These are phyloP conservation scores for Suillus cothurnatus DNA, from an alignment of 768 basidiomycete genomes.

Conservation along the genomic window DNA sequence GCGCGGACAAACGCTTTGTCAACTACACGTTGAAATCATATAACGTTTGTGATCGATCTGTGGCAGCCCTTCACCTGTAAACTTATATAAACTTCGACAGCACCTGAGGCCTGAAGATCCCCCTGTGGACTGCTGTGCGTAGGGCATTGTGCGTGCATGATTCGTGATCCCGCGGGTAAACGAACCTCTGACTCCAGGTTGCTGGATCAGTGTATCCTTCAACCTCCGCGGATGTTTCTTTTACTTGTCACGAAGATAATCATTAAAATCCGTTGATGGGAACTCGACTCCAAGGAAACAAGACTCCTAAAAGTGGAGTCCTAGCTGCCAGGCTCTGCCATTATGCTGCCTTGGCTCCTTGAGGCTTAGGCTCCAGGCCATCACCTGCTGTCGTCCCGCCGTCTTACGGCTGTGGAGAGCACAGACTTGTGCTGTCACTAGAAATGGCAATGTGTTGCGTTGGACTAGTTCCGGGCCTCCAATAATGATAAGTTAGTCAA, in stretches of 20 bases:
- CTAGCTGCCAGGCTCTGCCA: neutral
- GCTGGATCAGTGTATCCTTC: neutral
- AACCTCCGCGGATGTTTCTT: conserved; percentile 1
- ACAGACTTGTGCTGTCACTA: neutral
- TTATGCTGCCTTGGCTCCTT: neutral
- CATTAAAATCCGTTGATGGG: conserved; percentile 1
- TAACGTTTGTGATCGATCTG: conserved; percentile 1
- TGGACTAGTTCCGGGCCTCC: neutral
- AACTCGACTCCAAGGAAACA: conserved; percentile 3
- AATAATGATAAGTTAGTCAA: neutral
- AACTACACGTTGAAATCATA: neutral
- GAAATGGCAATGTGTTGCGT: neutral
- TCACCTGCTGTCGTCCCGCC: neutral
- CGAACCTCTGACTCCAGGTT: neutral
- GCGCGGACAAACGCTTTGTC: neutral
- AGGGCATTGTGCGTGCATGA: neutral
- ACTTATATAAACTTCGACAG: neutral
- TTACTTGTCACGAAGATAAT: neutral
- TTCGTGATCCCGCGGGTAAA: neutral
- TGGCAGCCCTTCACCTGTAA: conserved; percentile 6
- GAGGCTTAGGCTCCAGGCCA: neutral
- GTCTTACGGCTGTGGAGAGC: neutral
- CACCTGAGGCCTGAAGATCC: conserved; percentile 2
- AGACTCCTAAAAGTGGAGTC: neutral
- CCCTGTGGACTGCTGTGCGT: neutral